Evolutionary conservation across 345 rosid species (phyloP).

Genomic region (Ceriops decandra): DNA sequence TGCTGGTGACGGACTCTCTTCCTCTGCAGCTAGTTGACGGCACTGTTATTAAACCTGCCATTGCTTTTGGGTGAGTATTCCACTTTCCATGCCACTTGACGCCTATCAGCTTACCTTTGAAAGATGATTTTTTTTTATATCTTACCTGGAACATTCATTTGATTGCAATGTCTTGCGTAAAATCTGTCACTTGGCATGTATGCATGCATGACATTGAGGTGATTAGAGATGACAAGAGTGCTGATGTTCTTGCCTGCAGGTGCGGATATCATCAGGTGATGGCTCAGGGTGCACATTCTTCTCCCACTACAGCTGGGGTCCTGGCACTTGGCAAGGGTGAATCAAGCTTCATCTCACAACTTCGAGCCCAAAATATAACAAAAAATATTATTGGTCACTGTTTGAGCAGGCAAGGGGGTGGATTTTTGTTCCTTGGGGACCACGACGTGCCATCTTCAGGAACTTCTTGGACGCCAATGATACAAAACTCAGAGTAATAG

Average conservation of each 20-base stretch:
- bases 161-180: not conserved
- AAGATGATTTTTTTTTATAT: not conserved
- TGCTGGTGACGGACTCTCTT: slow-evolving; percentile 57
- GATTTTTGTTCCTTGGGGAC: slow-evolving; percentile 77
- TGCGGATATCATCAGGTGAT: slow-evolving; percentile 72
- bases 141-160: not conserved
- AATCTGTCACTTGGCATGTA: not conserved
- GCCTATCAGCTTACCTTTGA: not conserved
- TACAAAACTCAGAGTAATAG: slow-evolving; percentile 38
- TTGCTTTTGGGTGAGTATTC: slow-evolving; percentile 64
- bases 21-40: slow-evolving; percentile 54
- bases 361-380: slow-evolving; percentile 36
- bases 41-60: slow-evolving; percentile 34
- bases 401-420: slow-evolving; percentile 67
- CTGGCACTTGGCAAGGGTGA: slow-evolving; percentile 80
- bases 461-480: slow-evolving; percentile 60
- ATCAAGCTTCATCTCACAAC: slow-evolving; percentile 64
- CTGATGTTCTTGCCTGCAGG: slow-evolving; percentile 32
- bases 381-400: slow-evolving; percentile 78
- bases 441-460: slow-evolving; percentile 58
- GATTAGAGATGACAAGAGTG: not conserved
- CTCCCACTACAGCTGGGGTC: slow-evolving; percentile 69
- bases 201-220: not conserved
- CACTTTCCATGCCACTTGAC: not conserved
- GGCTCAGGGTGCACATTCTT: slow-evolving; percentile 40